Conservation (phyloP, 2,329 filamentous ascomycete species). For the Calonectria montana region DNA sequence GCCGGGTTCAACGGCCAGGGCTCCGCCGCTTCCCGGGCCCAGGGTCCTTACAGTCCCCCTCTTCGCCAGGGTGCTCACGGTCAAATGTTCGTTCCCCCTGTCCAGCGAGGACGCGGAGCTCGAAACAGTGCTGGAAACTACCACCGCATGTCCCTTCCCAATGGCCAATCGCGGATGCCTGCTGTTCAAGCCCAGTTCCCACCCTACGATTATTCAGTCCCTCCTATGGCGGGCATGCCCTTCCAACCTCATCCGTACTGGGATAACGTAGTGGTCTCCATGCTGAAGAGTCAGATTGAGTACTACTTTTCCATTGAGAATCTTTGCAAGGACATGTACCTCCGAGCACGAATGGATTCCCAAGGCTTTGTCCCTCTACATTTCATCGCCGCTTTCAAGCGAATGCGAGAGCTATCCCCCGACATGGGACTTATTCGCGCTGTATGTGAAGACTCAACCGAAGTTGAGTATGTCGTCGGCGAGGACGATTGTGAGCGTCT, state of each 20-base stretch:
- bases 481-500: constrained; percentile 84
- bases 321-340: constrained; percentile 89
- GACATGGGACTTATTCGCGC: constrained; percentile 79
- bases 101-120: constrained; percentile 50
- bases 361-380: constrained; percentile 89
- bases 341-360: constrained; percentile 93
- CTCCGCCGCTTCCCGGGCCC: constrained; percentile 46
- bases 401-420: constrained; percentile 62
- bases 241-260: constrained; percentile 59
- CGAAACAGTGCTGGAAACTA: constrained; percentile 49
- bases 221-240: constrained; percentile 52
- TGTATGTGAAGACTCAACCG: constrained; percentile 77
- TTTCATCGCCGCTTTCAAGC: constrained; percentile 87
- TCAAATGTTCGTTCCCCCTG: constrained; percentile 47
- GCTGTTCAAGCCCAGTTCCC: constrained; percentile 50
- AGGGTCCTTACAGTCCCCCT: constrained; percentile 58
- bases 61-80: constrained; percentile 53
- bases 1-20: constrained; percentile 50
- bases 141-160: constrained; percentile 55
- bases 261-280: constrained; percentile 59
- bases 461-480: constrained; percentile 79
- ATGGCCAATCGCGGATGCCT: constrained; percentile 49
- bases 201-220: constrained; percentile 54
- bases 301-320: constrained; percentile 99
- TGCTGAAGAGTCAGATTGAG: constrained; percentile 71